Evolutionary conservation across 768 basidiomycete species (phyloP), one percentile per base, ranked within the genome.

Genomic region (Termitomyces sp.): DNA sequence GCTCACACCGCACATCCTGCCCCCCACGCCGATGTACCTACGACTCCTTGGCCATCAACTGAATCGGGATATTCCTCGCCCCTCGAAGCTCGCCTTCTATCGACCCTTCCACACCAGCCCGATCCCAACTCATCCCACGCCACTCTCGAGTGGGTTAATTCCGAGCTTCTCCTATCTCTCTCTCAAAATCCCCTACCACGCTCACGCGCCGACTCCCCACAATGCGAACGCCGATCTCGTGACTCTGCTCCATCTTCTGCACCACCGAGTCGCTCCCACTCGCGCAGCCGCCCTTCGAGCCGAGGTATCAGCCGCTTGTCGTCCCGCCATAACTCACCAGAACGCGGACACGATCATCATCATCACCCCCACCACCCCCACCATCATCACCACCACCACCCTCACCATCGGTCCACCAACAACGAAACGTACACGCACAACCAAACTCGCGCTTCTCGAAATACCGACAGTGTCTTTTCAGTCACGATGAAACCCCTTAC

Each of bases 121-220:
- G 76, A 73, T 16, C 68, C 80, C 22, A 77, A 73, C 53, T 63
- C 72, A 7, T 40, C 53, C 44, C 71, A 72, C 56, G 74, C 79
- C 0, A 79, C 84, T 3, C 76, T 90, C 53, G 86, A 90, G 53
- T 92, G 88, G 85, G 83, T 92, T 57, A 92, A 94, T 69, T 89
- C 89, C 6, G 94, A 94, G 72, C 79, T 96, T 3, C 74, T 94
- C 51, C 75, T 87, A 16, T 87, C 86, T 1, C 74, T 89, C 30
- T 78, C 83, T 2, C 69, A 70, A 24, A 64, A 73, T 16, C 66
- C 68, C 1, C 71, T 71, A 3, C 64, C 72, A 43, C 69, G 69
- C 42, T 65, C 72, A 54, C 70, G 63, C 59, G 63, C 63, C 8
- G 54, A 58, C 7, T 58, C 62, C 7, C 58, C 66, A 14, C 61